Evolutionary conservation across 768 basidiomycete species (phyloP), one percentile per base, ranked within the genome.

Genomic region (Russula foetens): DNA sequence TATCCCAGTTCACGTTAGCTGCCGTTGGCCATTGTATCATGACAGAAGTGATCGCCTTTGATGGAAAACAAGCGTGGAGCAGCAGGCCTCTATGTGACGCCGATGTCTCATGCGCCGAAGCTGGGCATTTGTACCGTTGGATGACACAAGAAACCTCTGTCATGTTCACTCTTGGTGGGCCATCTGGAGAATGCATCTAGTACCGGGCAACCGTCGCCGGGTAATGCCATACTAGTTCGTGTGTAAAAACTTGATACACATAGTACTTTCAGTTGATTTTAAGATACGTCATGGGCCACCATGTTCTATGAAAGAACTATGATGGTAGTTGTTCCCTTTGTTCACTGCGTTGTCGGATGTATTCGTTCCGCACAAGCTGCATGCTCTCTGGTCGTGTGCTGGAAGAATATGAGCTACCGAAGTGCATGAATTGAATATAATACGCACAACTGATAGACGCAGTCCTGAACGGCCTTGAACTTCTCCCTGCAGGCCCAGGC

Each of bases 401-500:
- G 53, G 21, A 50, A 26, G 31, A 15, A 24, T 39, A 50, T 49
- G 28, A 53, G 43, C 38, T 6, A 17, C 17, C 26, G 29, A 28
- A 21, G 23, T 4, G 12, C 11, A 43, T 14, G 21, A n/a, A 31
- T 28, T 23, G 43, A 26, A 38, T 41, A 23, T 19, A 41, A n/a
- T 8, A 77, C 89, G 69, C 68, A 93, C 92, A 82, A 91, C 70
- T 84, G 82, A 15, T 85, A 68, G 81, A 95, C 86, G 70, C 92
- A 95, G 1, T 81, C 79, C 69, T 94, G 88, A 45, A 94, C 77
- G 14, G 73, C 76, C 67, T 81, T 84, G 56, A 89, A 81, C 69
- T 85, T 79, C 33, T 77, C 77, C 69, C 79, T 83, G 69, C 92
- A 95, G 24, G 84, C 82, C 92, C 92, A 95, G 15, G 85, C 86